These are phyloP conservation scores for Plantago lanceolata DNA, from an alignment of 305 asterid species.

Conservation along the genomic window DNA sequence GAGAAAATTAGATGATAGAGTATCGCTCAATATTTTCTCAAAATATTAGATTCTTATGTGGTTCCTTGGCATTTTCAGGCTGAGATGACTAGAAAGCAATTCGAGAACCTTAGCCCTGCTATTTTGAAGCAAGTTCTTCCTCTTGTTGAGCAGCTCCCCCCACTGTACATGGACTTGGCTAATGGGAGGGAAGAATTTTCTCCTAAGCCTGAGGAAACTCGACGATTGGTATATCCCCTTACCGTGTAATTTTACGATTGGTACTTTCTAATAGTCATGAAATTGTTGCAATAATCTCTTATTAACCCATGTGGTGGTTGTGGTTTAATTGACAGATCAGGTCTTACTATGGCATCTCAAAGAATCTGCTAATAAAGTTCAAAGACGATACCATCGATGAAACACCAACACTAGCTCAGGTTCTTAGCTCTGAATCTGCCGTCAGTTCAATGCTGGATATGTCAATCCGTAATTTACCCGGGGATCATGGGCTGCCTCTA, in stretches of 20 bases:
- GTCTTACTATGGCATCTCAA: conserved; percentile 83
- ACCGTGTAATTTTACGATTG: too few species aligned
- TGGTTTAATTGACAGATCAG: conserved; percentile 57
- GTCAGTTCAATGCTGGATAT: conserved; percentile 88
- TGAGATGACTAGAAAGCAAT: conserved; percentile 86
- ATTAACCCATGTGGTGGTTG: conserved; percentile 11
- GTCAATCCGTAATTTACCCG: conserved; percentile 81
- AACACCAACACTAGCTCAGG: conserved; percentile 75
- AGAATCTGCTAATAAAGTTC: conserved; percentile 83
- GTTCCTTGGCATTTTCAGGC: conserved; percentile 48
- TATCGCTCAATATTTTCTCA: not conserved
- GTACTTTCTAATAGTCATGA: not conserved
- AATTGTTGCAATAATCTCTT: not conserved
- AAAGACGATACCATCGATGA: conserved; percentile 86
- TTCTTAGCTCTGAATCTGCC: conserved; percentile 85
- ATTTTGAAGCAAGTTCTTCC: conserved; percentile 89
- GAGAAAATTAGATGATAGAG: too few species aligned
- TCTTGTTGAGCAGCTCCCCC: conserved; percentile 93
- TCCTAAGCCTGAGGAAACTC: conserved; percentile 92
- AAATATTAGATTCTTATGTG: not conserved
- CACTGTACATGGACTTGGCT: conserved; percentile 87
- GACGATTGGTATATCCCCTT: conserved; percentile 66
- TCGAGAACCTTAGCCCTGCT: conserved; percentile 88
- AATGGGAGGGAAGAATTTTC: conserved; percentile 83
- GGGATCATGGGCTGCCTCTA: conserved; percentile 89